A percentile compares a stretch with the other conserved stretches of the same genome.
These are phyloP conservation scores for Paramecium octaurelia DNA, from an alignment of 73 alveolate species.

Conservation along the genomic window DNA sequence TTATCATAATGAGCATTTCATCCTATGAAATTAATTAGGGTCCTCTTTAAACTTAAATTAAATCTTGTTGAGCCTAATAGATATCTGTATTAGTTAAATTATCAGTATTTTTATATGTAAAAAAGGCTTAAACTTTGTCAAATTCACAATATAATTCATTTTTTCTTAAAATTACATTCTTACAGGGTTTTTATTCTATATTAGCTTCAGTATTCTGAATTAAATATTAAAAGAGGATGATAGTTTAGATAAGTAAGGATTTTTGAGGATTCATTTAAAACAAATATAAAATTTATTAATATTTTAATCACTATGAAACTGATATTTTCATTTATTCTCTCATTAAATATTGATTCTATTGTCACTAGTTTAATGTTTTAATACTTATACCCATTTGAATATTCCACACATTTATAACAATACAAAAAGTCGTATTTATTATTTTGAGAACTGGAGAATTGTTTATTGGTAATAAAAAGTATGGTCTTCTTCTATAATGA, in stretches of 20 bases:
- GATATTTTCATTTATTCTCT: too few species aligned
- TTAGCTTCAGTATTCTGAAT: not conserved
- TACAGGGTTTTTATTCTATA: not conserved
- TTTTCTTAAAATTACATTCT: not conserved
- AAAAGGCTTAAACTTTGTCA: not conserved
- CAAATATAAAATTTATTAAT: too few species aligned
- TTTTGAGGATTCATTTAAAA: not conserved
- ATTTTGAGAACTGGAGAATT: too few species aligned
- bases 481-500: too few species aligned
- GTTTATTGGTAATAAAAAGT: too few species aligned
- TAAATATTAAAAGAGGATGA: not conserved
- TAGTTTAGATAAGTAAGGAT: not conserved
- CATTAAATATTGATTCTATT: too few species aligned
- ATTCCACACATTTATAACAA: too few species aligned
- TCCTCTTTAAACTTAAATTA: not conserved
- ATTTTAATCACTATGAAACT: too few species aligned
- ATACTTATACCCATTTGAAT: too few species aligned
- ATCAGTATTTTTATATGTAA: not conserved
- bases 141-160: not conserved
- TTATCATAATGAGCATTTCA: not conserved
- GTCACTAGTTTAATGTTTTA: too few species aligned
- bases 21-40: not conserved
- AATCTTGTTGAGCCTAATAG: not conserved
- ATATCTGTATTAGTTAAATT: not conserved
- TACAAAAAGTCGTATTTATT: too few species aligned